phyloP scores from a whole-genome alignment of 371 early-diverging fungal genomes.

The Zychaea mexicana region DNA sequence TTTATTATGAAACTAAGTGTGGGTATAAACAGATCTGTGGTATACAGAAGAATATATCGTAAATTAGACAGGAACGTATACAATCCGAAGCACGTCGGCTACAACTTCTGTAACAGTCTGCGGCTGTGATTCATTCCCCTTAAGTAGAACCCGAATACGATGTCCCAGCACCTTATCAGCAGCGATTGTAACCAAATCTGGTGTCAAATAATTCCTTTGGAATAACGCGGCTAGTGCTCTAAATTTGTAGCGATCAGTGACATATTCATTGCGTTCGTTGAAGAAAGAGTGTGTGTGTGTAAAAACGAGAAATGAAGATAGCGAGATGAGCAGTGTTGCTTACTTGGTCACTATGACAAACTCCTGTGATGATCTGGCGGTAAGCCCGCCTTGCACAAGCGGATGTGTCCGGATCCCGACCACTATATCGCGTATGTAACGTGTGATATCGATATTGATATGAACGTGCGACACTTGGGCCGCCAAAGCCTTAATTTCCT shows the following conservation, averaged over 20 bases:
- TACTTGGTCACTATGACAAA: slow-evolving; percentile 59
- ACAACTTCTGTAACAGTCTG: slow-evolving; percentile 8
- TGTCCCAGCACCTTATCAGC: slow-evolving; percentile 43
- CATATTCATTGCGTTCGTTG: no score
- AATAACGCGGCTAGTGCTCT: slow-evolving; percentile 60
- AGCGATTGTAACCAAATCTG: slow-evolving; percentile 60
- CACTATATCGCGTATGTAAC: slow-evolving; percentile 65
- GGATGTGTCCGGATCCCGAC: slow-evolving; percentile 66
- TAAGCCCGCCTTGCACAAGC: slow-evolving; percentile 58
- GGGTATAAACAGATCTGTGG: neutral
- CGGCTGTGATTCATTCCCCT: neutral
- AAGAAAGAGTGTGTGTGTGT: no score
- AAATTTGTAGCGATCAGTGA: neutral
- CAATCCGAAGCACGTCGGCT: slow-evolving; percentile 14
- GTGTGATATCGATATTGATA: slow-evolving; percentile 58
- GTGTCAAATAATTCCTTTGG: slow-evolving; percentile 58
- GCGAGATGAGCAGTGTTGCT: no score
- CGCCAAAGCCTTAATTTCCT: slow-evolving; percentile 58
- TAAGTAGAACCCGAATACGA: slow-evolving; percentile 12
- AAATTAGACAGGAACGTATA: slow-evolving; percentile 17
- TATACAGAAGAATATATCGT: neutral
- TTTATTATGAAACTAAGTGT: no score
- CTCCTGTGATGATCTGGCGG: slow-evolving; percentile 62
- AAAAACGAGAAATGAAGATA: no score
- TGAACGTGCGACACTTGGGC: slow-evolving; percentile 50